Base-by-base conservation (phyloP, 1,284 basidiomycete genomes). In the Tilletiopsis washingtonensis region DNA sequence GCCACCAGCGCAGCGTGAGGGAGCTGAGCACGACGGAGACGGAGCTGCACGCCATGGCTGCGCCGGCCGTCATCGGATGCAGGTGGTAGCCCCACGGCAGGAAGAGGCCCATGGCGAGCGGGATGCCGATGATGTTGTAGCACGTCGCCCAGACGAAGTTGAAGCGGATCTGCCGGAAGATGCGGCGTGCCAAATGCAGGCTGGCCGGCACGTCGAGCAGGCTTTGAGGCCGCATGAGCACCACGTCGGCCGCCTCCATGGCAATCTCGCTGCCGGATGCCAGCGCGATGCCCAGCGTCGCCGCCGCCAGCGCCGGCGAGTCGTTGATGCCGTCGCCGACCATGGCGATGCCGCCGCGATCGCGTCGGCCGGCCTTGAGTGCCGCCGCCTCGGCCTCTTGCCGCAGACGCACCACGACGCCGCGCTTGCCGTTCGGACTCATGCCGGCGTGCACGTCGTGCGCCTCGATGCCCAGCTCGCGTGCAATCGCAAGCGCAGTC, bases 261-360 rank as follows among this genome's bases (percentile, higher is more conserved):
- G 94, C 94, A 34, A 98, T 88, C 21, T 90, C 91, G 5, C 94
- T 91, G 20, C 94, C 94, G 0, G 88, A 88, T 17, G 88, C 89
- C 1, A 99, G 81, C 0, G 94, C 94, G 56, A 99, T 93, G 21
- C 94, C 94, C 26, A 98, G 85, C 2, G 89, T 88, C 0, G 93
- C 88, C 2, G 87, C 88, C 15, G 93, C 91, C 1, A 98, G 83
- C 1, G 93, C 94, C 0, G 91, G 93, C 0, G 91, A 93, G 73
- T 99, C 94, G 74, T 99, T 98, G 77, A 98, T 94, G 17, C 94
- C 94, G 74, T 99, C 94, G 19, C 94, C 94, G 43, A 99, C 89
- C 89, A 91, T 69, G 19, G 69, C 67, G 25, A 64, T 51, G 19
- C 61, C 61, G 96, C 91, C 0, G 90, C 90, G 17, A n/a, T n/a